These are phyloP conservation scores for Phytophthora ohioensis DNA, from an alignment of 352 stramenopile genomes.

Conservation along the genomic window DNA sequence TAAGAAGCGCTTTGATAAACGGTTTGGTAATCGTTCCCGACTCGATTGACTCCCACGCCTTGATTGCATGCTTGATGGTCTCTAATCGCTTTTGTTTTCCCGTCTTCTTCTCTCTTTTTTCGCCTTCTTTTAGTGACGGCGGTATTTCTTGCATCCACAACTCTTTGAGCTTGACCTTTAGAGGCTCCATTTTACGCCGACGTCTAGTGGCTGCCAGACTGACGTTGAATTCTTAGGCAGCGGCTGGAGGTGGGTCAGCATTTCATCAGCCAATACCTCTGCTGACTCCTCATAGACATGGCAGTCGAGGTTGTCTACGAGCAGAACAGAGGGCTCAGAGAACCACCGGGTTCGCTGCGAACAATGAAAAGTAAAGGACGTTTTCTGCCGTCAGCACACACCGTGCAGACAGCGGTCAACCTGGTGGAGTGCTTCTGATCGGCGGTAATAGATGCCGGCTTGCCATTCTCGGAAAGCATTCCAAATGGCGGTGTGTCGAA, in stretches of 20 bases:
- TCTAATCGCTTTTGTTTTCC: slow-evolving; percentile 14
- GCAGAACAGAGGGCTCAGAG: slow-evolving; percentile 8
- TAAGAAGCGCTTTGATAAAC: slow-evolving; percentile 29
- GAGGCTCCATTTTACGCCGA: slow-evolving; percentile 19
- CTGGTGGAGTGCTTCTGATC: slow-evolving; percentile 25
- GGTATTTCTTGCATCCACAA: slow-evolving; percentile 9
- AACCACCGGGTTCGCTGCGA: slow-evolving; percentile 2
- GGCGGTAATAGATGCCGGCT: slow-evolving; percentile 12
- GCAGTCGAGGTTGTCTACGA: slow-evolving; percentile 24
- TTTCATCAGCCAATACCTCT: neutral
- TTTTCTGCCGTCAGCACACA: slow-evolving; percentile 10
- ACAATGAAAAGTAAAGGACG: slow-evolving; percentile 24
- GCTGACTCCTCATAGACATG: slow-evolving; percentile 13
- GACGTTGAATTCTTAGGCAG: slow-evolving; percentile 25
- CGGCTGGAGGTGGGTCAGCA: neutral
- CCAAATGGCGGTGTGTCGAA: neutral
- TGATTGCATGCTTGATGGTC: slow-evolving; percentile 18
- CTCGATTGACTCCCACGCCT: slow-evolving; percentile 18
- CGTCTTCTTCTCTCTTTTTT: slow-evolving; percentile 1
- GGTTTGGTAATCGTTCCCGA: slow-evolving; percentile 1
- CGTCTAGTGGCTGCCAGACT: slow-evolving; percentile 30
- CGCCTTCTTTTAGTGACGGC: neutral
- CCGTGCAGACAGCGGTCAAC: slow-evolving; percentile 21
- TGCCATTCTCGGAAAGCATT: slow-evolving; percentile 14
- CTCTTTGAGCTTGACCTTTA: slow-evolving; percentile 15